Evolutionary conservation across 2,329 filamentous ascomycete genomes (phyloP).

Genomic region (Ascochyta clinopodiicola): DNA sequence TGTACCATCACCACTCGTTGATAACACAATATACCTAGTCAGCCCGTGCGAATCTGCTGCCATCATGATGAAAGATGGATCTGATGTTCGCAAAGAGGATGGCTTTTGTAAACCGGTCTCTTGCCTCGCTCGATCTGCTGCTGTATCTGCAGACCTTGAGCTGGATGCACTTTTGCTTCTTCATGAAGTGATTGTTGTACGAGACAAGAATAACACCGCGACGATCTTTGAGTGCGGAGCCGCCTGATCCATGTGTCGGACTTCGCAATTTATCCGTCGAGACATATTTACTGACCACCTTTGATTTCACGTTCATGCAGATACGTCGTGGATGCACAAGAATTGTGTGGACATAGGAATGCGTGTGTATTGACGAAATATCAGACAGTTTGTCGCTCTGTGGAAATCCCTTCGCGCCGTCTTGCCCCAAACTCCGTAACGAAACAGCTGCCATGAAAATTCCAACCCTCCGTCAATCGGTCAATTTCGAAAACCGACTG

Average conservation of each 20-base stretch:
- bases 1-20: background rate
- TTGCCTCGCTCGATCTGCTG: constrained; percentile 49
- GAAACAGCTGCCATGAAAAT: background rate
- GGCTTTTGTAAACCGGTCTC: constrained; percentile 33
- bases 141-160: constrained; percentile 45
- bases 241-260: constrained; percentile 39
- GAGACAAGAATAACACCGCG: constrained; percentile 47
- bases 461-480: background rate
- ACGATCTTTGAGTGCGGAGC: constrained; percentile 52
- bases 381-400: constrained; percentile 9
- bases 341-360: constrained; percentile 10
- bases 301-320: background rate
- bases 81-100: background rate
- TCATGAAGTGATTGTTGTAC: constrained; percentile 29
- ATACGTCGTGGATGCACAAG: background rate
- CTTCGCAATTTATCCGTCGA: constrained; percentile 51
- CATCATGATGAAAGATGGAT: constrained; percentile 1
- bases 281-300: constrained; percentile 29
- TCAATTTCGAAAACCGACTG: constrained; percentile 2
- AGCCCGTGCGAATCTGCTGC: background rate
- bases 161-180: constrained; percentile 42
- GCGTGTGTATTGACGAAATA: constrained; percentile 12
- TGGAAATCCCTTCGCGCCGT: constrained; percentile 1
- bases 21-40: background rate
- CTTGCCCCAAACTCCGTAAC: constrained; percentile 13